Evolutionary conservation across 345 rosid species (phyloP).

Genomic region (Moringa oleifera): DNA sequence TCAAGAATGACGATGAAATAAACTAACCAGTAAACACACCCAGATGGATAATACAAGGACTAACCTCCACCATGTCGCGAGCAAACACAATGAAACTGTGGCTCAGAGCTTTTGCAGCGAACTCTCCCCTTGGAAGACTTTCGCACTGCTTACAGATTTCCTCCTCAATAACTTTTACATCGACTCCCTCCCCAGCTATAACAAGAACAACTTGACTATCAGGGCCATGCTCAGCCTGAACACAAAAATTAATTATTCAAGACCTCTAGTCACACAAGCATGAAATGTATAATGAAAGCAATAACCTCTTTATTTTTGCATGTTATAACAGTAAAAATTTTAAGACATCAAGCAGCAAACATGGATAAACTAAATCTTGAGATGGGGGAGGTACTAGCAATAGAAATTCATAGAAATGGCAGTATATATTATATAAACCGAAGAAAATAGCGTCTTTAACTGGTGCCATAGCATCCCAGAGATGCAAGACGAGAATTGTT

Average conservation of each 20-base stretch:
- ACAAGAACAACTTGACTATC: slow-evolving; percentile 97
- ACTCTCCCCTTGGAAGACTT: slow-evolving; percentile 75
- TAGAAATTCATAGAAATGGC: background rate
- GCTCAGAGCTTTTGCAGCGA: slow-evolving; percentile 75
- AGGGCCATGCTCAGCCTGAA: slow-evolving; percentile 97
- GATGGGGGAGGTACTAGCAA: background rate
- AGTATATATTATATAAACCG: background rate
- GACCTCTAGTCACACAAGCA: background rate
- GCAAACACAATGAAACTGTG: slow-evolving; percentile 84
- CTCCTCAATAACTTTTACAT: slow-evolving; percentile 66
- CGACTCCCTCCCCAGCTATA: slow-evolving; percentile 67
- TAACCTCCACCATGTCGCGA: slow-evolving; percentile 77
- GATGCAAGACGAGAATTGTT: background rate
- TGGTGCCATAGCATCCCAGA: too few species aligned
- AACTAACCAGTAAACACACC: background rate
- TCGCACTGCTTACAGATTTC: slow-evolving; percentile 71
- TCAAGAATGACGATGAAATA: background rate
- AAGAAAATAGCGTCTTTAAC: background rate
- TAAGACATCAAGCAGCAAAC: background rate
- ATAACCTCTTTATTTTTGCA: background rate
- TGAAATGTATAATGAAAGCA: background rate
- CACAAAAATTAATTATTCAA: background rate
- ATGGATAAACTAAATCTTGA: too few species aligned
- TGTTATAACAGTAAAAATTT: background rate
- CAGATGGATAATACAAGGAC: slow-evolving; percentile 1